Base-by-base conservation (phyloP, 2,329 filamentous ascomycete species). In the Colletotrichum agaves region DNA sequence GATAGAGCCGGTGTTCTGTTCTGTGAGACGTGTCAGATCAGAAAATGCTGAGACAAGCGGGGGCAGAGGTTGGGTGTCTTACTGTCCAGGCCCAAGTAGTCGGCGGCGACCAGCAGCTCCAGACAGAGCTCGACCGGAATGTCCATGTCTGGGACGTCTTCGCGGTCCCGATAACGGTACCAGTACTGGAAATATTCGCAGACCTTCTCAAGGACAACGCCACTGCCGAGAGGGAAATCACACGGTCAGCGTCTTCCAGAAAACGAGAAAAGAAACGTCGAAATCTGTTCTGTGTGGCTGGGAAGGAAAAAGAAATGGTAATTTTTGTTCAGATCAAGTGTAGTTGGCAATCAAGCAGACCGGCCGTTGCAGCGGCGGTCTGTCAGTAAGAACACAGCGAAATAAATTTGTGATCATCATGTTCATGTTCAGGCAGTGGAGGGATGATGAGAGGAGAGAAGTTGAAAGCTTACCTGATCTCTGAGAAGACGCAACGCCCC, bases 151-250 rank as follows among this genome's bases (percentile, higher is more conserved):
- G 90, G 89, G 19, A 94, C 91, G 73, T 93, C 89, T 72, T 90
- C 89, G 71, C 83, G 83, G 71, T 93, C 86, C 58, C 86, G 85
- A 78, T 93, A 86, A 74, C 90, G 90, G 79, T 93, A 90, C 82
- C 91, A 92, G 82, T 94, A 94, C 76, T 93, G 92, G 70, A 94
- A 90, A 79, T 94, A 95, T 79, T 94, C 91, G 77, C 90, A 91
- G 35, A 94, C 89, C 76, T 93, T 93, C 77, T 94, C 92, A 3
- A 95, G 87, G 5, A 94, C 87, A 60, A 90, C 82, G 71, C 88
- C 90, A 78, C 91, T 94, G 17, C 47, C 63, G 63, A 56, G 21
- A 37, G 10, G 41, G 76, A 23, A 65, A 70, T 75, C 69, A 75
- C 41, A 72, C 68, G 69, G 59, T 69, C n/a, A 67, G 60, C 49